Percentiles rank a stretch among this genome's conserved stretches.
Conservation (phyloP, 371 early-diverging fungal genomes). For the Neoconidiobolus thromboides region DNA sequence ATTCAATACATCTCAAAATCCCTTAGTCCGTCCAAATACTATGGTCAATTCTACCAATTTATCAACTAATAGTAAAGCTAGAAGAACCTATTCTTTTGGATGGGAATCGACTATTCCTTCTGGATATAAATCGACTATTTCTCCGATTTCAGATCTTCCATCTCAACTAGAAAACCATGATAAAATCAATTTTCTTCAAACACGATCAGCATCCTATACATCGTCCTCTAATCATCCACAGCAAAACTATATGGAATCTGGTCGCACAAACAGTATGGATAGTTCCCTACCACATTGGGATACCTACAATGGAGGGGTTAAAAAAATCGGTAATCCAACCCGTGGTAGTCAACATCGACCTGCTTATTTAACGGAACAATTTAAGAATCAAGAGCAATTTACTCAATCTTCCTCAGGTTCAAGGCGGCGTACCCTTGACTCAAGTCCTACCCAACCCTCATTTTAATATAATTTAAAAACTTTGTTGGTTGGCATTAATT, state of each 20-base stretch:
- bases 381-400: too few relatives aligned
- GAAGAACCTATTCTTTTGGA: neutral
- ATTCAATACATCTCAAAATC: neutral
- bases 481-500: too few relatives aligned
- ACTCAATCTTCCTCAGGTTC: too few relatives aligned
- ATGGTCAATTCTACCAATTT: neutral
- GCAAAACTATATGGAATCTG: neutral
- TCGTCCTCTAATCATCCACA: neutral
- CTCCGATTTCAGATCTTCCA: neutral
- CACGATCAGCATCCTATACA: neutral
- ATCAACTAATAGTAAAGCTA: neutral
- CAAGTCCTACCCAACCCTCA: too few relatives aligned
- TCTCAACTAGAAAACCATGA: neutral
- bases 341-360: neutral
- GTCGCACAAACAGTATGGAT: neutral
- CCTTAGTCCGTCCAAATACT: too few relatives aligned
- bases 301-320: too few relatives aligned
- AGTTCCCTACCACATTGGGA: neutral
- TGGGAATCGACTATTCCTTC: neutral
- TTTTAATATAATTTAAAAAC: too few relatives aligned
- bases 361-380: neutral
- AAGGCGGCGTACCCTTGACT: too few relatives aligned
- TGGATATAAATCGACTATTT: neutral
- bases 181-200: neutral
- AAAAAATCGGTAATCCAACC: neutral